Evolutionary conservation across 2,329 filamentous ascomycete species (phyloP).

Genomic region (Fonsecaea pedrosoi): DNA sequence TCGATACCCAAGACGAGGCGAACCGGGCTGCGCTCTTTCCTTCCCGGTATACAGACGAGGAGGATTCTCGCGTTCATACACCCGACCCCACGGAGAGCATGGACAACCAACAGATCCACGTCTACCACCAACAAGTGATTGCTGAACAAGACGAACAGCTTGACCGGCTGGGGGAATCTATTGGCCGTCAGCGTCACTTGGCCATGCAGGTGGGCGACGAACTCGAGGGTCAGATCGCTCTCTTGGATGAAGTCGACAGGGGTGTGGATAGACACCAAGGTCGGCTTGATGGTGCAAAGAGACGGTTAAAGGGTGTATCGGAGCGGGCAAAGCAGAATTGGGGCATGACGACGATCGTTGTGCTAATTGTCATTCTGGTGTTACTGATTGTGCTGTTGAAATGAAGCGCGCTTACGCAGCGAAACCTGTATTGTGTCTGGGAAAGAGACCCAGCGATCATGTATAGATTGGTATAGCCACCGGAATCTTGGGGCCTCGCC

Average conservation of each 20-base stretch:
- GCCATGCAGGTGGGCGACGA: conserved; percentile 97
- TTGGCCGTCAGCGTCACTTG: conserved; percentile 86
- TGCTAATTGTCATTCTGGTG: conserved; percentile 80
- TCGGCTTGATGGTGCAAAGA: conserved; percentile 76
- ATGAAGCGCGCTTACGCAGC: conserved; percentile 48
- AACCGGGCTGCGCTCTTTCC: conserved; percentile 67
- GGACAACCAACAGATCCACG: conserved; percentile 83
- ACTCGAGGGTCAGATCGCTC: conserved; percentile 83
- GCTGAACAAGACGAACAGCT: conserved; percentile 92
- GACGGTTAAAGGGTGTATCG: conserved; percentile 73
- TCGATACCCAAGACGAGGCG: conserved; percentile 57
- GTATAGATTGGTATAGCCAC: not conserved
- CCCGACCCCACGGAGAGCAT: conserved; percentile 68
- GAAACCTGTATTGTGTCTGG: not conserved
- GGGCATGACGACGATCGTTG: conserved; percentile 82
- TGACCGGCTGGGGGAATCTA: conserved; percentile 84
- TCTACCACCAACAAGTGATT: conserved; percentile 80
- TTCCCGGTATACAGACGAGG: conserved; percentile 49
- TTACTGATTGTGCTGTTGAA: conserved; percentile 83
- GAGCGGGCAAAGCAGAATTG: conserved; percentile 81
- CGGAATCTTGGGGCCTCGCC: not conserved
- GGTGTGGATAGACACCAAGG: conserved; percentile 80
- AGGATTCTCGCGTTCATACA: conserved; percentile 58
- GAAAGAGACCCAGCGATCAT: not conserved
- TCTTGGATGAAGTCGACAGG: conserved; percentile 88